phyloP scores from a whole-genome alignment of 225 moss, liverwort and hornwort species.

The Polytrichum commune region DNA sequence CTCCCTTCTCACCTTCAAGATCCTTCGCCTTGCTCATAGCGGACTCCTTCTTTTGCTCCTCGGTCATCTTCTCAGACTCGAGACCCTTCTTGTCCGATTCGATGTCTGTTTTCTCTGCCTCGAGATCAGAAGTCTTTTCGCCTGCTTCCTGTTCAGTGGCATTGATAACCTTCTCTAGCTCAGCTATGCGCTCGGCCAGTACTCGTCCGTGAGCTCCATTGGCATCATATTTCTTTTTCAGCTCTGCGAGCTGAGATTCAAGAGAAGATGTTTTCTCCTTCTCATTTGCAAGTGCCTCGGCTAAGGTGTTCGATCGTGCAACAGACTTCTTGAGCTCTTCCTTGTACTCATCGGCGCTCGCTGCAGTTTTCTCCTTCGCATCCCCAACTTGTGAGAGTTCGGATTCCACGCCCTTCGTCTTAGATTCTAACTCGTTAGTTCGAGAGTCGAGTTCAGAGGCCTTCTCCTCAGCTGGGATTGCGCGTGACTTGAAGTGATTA shows the following conservation, averaged over 20 bases:
- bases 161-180: slow-evolving; percentile 24
- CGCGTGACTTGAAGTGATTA: slow-evolving; percentile 55
- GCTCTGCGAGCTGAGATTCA: slow-evolving; percentile 24
- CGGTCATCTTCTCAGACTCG: background rate
- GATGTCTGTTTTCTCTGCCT: slow-evolving; percentile 1
- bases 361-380: slow-evolving; percentile 29
- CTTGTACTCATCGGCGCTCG: slow-evolving; percentile 22
- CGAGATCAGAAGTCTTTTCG: background rate
- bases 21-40: slow-evolving; percentile 19
- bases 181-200: slow-evolving; percentile 51
- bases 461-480: slow-evolving; percentile 58
- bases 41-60: slow-evolving; percentile 29
- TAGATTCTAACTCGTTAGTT: slow-evolving; percentile 18
- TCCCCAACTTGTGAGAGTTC: slow-evolving; percentile 28
- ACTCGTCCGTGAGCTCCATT: slow-evolving; percentile 53
- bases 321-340: slow-evolving; percentile 41
- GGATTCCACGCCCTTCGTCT: slow-evolving; percentile 17
- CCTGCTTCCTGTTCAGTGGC: slow-evolving; percentile 25
- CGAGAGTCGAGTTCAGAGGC: slow-evolving; percentile 28
- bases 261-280: slow-evolving; percentile 32
- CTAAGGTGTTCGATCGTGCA: slow-evolving; percentile 39
- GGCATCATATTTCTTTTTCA: slow-evolving; percentile 41
- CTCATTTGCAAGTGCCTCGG: slow-evolving; percentile 45
- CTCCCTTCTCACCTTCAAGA: slow-evolving; percentile 41
- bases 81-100: slow-evolving; percentile 14